These are phyloP conservation scores for Gymnopilus junonius DNA, from an alignment of 768 basidiomycete species.

Conservation along the genomic window DNA sequence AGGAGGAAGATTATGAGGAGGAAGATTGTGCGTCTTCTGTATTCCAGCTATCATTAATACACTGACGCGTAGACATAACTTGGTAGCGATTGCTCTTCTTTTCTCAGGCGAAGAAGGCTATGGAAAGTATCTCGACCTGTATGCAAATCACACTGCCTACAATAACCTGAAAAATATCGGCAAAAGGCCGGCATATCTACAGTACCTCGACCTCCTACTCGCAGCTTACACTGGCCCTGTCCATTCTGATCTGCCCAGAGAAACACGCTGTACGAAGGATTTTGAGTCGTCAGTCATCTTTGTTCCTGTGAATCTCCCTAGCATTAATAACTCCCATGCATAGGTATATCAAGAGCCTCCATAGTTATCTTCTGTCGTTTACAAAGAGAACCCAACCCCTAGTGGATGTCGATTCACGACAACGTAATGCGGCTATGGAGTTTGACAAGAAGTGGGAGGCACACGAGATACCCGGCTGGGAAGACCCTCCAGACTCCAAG, in stretches of 20 bases:
- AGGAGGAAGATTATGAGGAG: constrained; percentile 79
- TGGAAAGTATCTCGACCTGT: constrained; percentile 94
- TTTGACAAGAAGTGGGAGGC: constrained; percentile 85
- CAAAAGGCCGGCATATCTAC: constrained; percentile 87
- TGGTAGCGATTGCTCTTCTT: constrained; percentile 72
- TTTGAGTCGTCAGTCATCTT: constrained; percentile 69
- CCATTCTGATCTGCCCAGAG: constrained; percentile 72
- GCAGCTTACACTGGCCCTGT: constrained; percentile 61
- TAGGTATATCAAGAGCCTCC: constrained; percentile 85
- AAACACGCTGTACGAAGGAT: constrained; percentile 70
- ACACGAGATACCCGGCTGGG: constrained; percentile 80
- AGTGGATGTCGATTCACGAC: constrained; percentile 71
- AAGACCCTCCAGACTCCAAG: constrained; percentile 51
- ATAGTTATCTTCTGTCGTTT: constrained; percentile 87
- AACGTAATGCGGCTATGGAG: constrained; percentile 64
- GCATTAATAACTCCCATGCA: not conserved
- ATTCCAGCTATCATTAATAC: not conserved
- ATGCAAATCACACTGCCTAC: constrained; percentile 86
- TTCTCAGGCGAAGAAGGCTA: constrained; percentile 98
- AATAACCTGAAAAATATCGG: constrained; percentile 87
- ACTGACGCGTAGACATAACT: constrained; percentile 6
- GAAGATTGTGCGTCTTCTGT: constrained; percentile 76
- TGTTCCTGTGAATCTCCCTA: not conserved
- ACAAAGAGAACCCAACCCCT: constrained; percentile 85
- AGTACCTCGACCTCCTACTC: constrained; percentile 89